These are phyloP conservation scores for Pisolithus sp. DNA, from an alignment of 768 basidiomycete genomes.

Conservation along the genomic window DNA sequence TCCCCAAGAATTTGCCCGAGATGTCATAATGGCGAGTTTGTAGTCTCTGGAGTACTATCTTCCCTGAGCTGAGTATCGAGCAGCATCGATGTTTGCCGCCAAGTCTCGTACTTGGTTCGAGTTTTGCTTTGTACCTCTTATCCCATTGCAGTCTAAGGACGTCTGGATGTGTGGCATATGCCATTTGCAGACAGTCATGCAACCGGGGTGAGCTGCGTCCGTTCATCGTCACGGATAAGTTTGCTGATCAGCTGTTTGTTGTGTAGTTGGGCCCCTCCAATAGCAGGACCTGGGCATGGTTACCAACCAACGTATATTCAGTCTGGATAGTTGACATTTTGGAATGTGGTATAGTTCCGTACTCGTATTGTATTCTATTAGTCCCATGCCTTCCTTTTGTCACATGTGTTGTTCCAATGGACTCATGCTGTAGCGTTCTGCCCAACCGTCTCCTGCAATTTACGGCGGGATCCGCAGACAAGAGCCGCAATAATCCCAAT, in stretches of 20 bases:
- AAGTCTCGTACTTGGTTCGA: slow-evolving; percentile 72
- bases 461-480: neutral
- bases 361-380: slow-evolving; percentile 1
- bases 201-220: slow-evolving; percentile 38
- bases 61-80: neutral
- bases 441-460: slow-evolving; percentile 6
- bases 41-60: neutral
- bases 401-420: neutral
- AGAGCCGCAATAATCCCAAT: slow-evolving; percentile 27
- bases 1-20: slow-evolving; percentile 57
- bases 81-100: slow-evolving; percentile 55
- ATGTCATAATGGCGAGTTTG: slow-evolving; percentile 60
- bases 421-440: slow-evolving; percentile 2
- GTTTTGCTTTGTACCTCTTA: slow-evolving; percentile 65
- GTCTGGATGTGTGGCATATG: slow-evolving; percentile 72
- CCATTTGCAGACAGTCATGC: slow-evolving; percentile 51
- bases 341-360: neutral
- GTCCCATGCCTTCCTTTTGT: neutral
- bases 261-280: slow-evolving; percentile 31
- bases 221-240: neutral
- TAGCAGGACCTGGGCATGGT: slow-evolving; percentile 22
- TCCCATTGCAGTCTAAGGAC: slow-evolving; percentile 55
- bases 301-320: slow-evolving; percentile 27
- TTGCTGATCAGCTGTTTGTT: neutral
- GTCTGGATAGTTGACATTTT: slow-evolving; percentile 7